phyloP scores from a whole-genome alignment of 768 basidiomycete species.

The Hypholoma sublateritium region DNA sequence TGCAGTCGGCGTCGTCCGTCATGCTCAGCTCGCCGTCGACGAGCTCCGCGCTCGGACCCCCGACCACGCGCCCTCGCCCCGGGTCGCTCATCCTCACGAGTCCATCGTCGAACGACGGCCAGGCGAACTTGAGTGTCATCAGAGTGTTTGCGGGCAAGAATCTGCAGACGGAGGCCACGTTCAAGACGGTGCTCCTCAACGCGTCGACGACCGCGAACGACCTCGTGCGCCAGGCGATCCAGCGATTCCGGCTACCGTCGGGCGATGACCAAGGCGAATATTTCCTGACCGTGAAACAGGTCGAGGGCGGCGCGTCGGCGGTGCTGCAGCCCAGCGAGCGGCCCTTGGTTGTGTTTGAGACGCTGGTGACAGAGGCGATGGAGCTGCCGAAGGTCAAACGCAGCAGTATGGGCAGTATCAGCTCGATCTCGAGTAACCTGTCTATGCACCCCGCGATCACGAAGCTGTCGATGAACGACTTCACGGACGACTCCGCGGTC shows the following conservation, averaged over 20 bases:
- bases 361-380: conserved; percentile 76
- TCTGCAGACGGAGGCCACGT: conserved; percentile 91
- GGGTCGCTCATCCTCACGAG: conserved; percentile 72
- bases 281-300: conserved; percentile 90
- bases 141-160: conserved; percentile 93
- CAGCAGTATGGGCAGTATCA: conserved; percentile 91
- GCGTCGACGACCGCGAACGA: conserved; percentile 81
- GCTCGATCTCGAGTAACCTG: conserved; percentile 88
- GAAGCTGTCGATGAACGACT: conserved; percentile 95
- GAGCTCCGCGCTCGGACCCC: conserved; percentile 49
- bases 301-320: conserved; percentile 85
- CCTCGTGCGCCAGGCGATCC: conserved; percentile 88
- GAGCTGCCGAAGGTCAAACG: conserved; percentile 87
- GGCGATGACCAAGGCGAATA: conserved; percentile 67
- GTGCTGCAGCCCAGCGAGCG: conserved; percentile 69
- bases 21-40: conserved; percentile 47
- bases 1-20: conserved; percentile 72
- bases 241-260: conserved; percentile 83
- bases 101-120: conserved; percentile 56
- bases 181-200: conserved; percentile 96
- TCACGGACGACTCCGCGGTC: conserved; percentile 94
- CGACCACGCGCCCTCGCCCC: conserved; percentile 61
- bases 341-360: conserved; percentile 89
- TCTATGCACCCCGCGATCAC: conserved; percentile 95
- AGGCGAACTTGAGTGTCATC: conserved; percentile 86